These are phyloP conservation scores for Protostelium mycophagum DNA, from an alignment of 78 protist species.

Conservation along the genomic window DNA sequence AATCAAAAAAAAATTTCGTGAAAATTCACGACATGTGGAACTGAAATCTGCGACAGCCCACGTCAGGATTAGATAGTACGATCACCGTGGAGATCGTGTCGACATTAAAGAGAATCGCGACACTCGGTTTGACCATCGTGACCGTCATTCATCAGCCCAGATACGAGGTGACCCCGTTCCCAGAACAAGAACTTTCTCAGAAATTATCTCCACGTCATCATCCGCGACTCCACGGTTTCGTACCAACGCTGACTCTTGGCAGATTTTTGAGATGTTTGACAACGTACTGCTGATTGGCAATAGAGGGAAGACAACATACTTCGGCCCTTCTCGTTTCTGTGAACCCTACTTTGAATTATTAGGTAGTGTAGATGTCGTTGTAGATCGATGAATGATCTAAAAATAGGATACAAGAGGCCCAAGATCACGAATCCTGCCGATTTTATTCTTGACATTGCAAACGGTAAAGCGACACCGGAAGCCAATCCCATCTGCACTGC, in stretches of 20 bases:
- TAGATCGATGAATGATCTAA: too few relatives aligned
- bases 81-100: slow-evolving; percentile 54
- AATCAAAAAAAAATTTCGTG: too few relatives aligned
- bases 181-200: slow-evolving; percentile 60
- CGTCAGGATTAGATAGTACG: slow-evolving; percentile 58
- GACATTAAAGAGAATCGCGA: slow-evolving; percentile 42
- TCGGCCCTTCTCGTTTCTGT: slow-evolving; percentile 39
- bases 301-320: slow-evolving; percentile 70
- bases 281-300: slow-evolving; percentile 62
- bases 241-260: too few relatives aligned
- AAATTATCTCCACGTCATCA: too few relatives aligned
- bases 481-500: neutral
- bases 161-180: neutral
- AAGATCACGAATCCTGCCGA: neutral
- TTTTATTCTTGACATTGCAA: neutral
- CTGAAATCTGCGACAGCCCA: too few relatives aligned
- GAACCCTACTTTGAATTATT: neutral
- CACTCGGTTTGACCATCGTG: slow-evolving; percentile 50
- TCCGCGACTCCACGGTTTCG: too few relatives aligned
- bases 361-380: too few relatives aligned
- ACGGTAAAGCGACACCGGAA: neutral
- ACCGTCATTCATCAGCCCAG: slow-evolving; percentile 65
- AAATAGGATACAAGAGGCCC: neutral
- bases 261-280: slow-evolving; percentile 67
- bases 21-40: too few relatives aligned